A percentile compares a stretch with the other conserved stretches of the same genome.
These are phyloP conservation scores for Tylopilus rubrobrunneus DNA, from an alignment of 768 basidiomycete genomes.

Conservation along the genomic window DNA sequence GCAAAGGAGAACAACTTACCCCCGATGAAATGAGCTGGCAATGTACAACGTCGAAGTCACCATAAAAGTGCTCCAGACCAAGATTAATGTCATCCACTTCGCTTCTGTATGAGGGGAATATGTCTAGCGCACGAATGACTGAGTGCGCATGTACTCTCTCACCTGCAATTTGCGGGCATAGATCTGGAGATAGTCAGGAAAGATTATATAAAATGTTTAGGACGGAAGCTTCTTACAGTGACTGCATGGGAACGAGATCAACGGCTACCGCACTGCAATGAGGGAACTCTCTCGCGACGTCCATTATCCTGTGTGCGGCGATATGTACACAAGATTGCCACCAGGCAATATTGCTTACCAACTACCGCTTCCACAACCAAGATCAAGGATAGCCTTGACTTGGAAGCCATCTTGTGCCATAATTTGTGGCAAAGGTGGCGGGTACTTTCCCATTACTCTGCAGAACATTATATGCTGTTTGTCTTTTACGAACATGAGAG, in stretches of 20 bases:
- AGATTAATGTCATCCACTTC: slow-evolving; percentile 85
- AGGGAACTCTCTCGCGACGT: slow-evolving; percentile 70
- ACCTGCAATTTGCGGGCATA: slow-evolving; percentile 74
- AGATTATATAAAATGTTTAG: slow-evolving; percentile 9
- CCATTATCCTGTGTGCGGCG: slow-evolving; percentile 57
- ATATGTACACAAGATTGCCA: slow-evolving; percentile 6
- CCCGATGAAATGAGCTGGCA: slow-evolving; percentile 69
- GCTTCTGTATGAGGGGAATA: slow-evolving; percentile 43
- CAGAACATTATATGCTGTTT: slow-evolving; percentile 65
- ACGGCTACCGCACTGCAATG: slow-evolving; percentile 66
- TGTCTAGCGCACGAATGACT: slow-evolving; percentile 3
- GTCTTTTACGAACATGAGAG: slow-evolving; percentile 38
- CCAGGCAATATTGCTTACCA: slow-evolving; percentile 45
- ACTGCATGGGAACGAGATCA: slow-evolving; percentile 79
- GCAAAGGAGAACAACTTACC: slow-evolving; percentile 41
- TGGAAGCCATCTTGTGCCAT: slow-evolving; percentile 59
- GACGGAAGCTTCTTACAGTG: slow-evolving; percentile 43
- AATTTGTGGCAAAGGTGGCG: slow-evolving; percentile 51
- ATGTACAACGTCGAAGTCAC: slow-evolving; percentile 74
- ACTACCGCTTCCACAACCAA: slow-evolving; percentile 76
- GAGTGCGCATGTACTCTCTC: slow-evolving; percentile 7
- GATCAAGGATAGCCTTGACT: slow-evolving; percentile 62
- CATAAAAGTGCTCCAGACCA: slow-evolving; percentile 78
- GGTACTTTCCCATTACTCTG: slow-evolving; percentile 64
- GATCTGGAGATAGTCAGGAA: slow-evolving; percentile 36